phyloP scores from a whole-genome alignment of 352 stramenopile species.

The Thraustochytrium sp. region DNA sequence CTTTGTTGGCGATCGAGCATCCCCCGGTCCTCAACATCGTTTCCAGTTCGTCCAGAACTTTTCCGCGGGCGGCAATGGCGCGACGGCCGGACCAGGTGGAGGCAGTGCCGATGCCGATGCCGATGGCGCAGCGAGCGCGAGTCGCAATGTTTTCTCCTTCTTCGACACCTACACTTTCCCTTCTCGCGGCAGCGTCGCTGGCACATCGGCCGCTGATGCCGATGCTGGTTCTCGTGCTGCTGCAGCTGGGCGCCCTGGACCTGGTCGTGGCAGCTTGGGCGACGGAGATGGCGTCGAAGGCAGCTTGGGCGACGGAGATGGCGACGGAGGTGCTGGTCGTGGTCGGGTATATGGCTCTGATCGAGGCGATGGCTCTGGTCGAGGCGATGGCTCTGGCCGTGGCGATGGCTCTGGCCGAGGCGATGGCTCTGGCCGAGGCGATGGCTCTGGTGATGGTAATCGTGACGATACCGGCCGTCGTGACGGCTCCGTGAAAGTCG shows the following conservation, averaged over 20 bases:
- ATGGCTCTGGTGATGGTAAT: not conserved
- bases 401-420: not conserved
- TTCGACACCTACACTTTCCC: conserved; percentile 8
- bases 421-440: not conserved
- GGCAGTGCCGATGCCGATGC: too few relatives aligned
- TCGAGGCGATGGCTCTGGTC: not conserved
- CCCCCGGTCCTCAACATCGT: too few relatives aligned
- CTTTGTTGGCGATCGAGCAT: too few relatives aligned
- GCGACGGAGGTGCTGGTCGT: not conserved
- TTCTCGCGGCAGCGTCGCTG: not conserved
- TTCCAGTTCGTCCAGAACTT: too few relatives aligned
- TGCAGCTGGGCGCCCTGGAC: too few relatives aligned
- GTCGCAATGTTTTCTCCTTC: not conserved
- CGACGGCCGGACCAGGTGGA: too few relatives aligned
- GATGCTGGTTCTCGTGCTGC: too few relatives aligned
- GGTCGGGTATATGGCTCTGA: not conserved
- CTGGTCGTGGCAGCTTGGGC: too few relatives aligned
- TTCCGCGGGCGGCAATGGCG: not conserved
- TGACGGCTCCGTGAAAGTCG: too few relatives aligned
- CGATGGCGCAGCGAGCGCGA: not conserved
- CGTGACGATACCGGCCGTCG: too few relatives aligned
- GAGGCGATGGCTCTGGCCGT: not conserved
- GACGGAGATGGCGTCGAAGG: not conserved
- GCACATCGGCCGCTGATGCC: too few relatives aligned
- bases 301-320: not conserved